Base-by-base conservation (phyloP, 1,284 basidiomycete genomes). In the Boletus smithii region DNA sequence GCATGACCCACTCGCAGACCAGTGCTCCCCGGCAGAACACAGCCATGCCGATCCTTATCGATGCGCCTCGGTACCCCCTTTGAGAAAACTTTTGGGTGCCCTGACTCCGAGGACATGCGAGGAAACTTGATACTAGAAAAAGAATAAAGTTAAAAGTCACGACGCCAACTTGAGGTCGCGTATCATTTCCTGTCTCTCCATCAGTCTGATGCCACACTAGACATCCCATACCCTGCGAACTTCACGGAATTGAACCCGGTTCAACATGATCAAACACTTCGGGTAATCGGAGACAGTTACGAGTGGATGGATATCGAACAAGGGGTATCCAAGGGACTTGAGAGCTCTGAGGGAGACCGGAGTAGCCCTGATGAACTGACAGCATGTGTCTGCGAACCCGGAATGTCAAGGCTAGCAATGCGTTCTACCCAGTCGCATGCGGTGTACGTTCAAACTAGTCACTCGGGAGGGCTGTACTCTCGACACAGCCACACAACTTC, bases 11-110 rank as follows among this genome's bases (percentile, higher is more conserved):
- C 42, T 43, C 39, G 29, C 31, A 33, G 44, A 45, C 34, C n/a
- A n/a, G 45, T 49, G 49, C 41, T 42, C 31, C 27, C 47, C 58
- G 48, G 31, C 23, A 34, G 33, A 51, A 44, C 24, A 39, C 38
- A 42, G 24, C 36, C 36, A 36, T 46, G 51, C 41, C 30, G 41
- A 53, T 50, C 49, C 54, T 65, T 63, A 69, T 65, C 66, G 66
- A 66, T 68, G 51, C 46, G 34, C 54, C 55, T 63, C 58, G 50
- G 49, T 41, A 29, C 13, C 52, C 38, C 20, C 3, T 50, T 66
- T 53, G 24, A 42, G 51, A 39, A 51, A 34, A 1, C 13, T 18
- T 22, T 23, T 23, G 17, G 18, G 5, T 35, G 18, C 17, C 20
- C 27, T 41, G 47, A 56, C 46, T 62, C 61, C 62, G 60, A 64